Conservation (phyloP, 306 rosid genomes). For the Herpetospermum pedunculosum region DNA sequence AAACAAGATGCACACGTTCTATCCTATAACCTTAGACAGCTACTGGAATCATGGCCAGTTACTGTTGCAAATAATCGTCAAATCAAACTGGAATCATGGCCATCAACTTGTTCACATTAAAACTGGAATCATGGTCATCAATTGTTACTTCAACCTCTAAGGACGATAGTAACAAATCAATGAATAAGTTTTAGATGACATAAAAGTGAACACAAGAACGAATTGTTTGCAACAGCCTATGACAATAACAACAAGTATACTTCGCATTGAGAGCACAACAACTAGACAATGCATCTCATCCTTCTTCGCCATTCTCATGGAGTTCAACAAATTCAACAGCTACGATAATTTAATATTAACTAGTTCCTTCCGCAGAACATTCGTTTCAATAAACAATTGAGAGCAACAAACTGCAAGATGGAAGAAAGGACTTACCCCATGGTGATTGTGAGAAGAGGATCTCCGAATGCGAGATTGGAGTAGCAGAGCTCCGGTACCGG, state of each 20-base stretch:
- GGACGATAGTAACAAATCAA: neutral
- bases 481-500: conserved; percentile 3
- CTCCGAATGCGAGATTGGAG: neutral
- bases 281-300: neutral
- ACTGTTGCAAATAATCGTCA: too few species aligned
- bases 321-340: neutral
- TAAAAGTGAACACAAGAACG: neutral
- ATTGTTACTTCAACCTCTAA: neutral
- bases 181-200: neutral
- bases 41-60: too few species aligned
- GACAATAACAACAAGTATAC: neutral
- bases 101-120: too few species aligned
- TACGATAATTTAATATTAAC: neutral
- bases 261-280: neutral
- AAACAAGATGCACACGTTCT: neutral
- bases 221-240: neutral
- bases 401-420: neutral
- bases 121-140: too few species aligned
- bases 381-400: neutral
- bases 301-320: neutral
- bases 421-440: conserved; percentile 38
- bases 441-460: conserved; percentile 4
- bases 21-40: neutral
- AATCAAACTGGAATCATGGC: too few species aligned
- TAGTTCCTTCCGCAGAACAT: neutral